Evolutionary conservation across 768 basidiomycete species (phyloP), one percentile per base, ranked within the genome.

Genomic region (Galerina marginata): DNA sequence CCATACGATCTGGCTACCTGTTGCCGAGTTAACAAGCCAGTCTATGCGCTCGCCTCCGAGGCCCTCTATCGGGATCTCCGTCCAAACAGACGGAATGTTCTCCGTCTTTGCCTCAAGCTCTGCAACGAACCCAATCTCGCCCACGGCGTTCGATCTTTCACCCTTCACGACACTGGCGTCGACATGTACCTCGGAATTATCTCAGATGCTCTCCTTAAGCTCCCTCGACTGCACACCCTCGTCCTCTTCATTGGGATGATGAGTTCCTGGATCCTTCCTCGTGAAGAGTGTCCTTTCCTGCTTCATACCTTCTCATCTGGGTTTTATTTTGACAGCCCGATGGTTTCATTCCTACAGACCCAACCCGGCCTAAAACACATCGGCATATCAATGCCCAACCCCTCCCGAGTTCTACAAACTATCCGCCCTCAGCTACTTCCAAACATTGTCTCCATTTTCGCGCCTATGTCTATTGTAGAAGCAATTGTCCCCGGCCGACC

Each of bases 181-280:
- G 61, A 68, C 43, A 65, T 69, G 58, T 66, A 60, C 38, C 67
- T 68, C 49, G 68, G 68, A 9, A 58, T 61, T 20, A 69, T 69
- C 45, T 58, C 67, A 49, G 67, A 71, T 26, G 63, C 63, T 2
- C 54, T 71, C 16, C 57, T 61, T 36, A 59, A 62, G 23, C 65
- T 69, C 15, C 61, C 63, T 16, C 65, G 67, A 5, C 68, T 71
- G 23, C 58, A 57, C 15, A 66, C 67, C n/a, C 68, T 71, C 20
- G 57, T 67, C 25, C 58, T 71, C 3, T 59, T 58, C 50, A 65
- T 71, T 38, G 66, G 67, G 9, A 48, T 42, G 20, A 51, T 63
- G 50, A 60, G 64, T 44, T 64, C 67, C 2, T 71, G 70, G 70
- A 66, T 69, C 43, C 67, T 71, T 9, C 70, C 70, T 25, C 56